phyloP scores from a whole-genome alignment of 805 yeast species.

The Nakazawaea ishiwadae region DNA sequence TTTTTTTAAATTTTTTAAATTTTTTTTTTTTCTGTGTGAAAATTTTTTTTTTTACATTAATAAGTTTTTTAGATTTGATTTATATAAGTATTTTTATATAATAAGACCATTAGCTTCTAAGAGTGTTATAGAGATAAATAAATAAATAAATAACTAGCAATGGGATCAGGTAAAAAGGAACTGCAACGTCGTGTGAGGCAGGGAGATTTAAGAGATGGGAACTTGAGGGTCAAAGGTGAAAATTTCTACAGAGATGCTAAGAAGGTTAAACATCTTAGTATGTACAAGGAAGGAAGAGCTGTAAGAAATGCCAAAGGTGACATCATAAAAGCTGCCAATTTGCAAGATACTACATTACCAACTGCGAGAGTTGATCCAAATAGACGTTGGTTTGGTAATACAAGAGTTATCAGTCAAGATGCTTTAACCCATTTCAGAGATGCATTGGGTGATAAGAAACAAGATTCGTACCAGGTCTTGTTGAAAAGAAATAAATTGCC shows the following conservation, averaged over 20 bases:
- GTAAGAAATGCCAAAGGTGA: conserved; percentile 85
- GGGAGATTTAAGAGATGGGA: conserved; percentile 80
- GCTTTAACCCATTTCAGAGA: conserved; percentile 91
- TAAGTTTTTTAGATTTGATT: conserved; percentile 4
- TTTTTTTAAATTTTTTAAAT: not conserved
- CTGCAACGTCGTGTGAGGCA: conserved; percentile 81
- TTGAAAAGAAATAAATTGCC: conserved; percentile 89
- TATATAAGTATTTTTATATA: too few relatives aligned
- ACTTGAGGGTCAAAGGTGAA: conserved; percentile 92
- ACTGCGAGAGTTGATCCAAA: conserved; percentile 93
- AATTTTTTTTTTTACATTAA: not conserved
- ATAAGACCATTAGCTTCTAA: too few relatives aligned
- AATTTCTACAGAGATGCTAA: conserved; percentile 94
- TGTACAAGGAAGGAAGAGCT: conserved; percentile 92
- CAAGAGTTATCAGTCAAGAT: conserved; percentile 96
- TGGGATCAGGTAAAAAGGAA: conserved; percentile 96
- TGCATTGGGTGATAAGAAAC: conserved; percentile 81
- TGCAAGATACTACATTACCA: conserved; percentile 85
- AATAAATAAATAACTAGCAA: too few relatives aligned
- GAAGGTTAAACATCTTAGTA: conserved; percentile 80
- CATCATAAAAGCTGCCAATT: conserved; percentile 76
- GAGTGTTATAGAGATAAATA: too few relatives aligned
- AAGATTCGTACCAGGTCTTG: conserved; percentile 81
- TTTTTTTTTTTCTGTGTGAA: not conserved
- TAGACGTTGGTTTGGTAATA: conserved; percentile 96